These are phyloP conservation scores for Ilyonectria sp. DNA, from an alignment of 2,329 filamentous ascomycete species.

Conservation along the genomic window DNA sequence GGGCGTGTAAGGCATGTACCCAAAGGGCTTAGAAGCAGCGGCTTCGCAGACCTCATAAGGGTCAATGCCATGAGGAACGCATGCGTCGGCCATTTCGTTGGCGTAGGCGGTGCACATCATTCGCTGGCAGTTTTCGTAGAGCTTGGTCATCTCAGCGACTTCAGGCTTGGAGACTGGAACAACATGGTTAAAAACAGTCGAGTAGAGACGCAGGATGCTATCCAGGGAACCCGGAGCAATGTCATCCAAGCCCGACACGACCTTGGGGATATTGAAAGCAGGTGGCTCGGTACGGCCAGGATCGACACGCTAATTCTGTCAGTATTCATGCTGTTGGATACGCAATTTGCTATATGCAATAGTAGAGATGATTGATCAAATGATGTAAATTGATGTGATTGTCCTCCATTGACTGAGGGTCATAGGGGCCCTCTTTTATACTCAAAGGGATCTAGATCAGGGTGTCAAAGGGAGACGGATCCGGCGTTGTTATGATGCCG, in stretches of 20 bases:
- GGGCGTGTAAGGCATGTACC: slow-evolving; percentile 63
- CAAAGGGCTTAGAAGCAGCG: slow-evolving; percentile 66
- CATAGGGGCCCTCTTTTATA: no score
- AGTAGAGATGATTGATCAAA: no score
- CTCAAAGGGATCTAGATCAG: no score
- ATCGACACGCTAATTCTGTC: slow-evolving; percentile 59
- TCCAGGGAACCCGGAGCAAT: slow-evolving; percentile 60
- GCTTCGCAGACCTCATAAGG: slow-evolving; percentile 64
- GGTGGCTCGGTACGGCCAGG: slow-evolving; percentile 62
- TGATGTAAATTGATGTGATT: no score
- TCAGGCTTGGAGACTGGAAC: slow-evolving; percentile 65
- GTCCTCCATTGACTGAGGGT: no score
- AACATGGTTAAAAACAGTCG: slow-evolving; percentile 59
- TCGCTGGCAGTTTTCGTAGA: slow-evolving; percentile 70
- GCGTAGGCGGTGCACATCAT: slow-evolving; percentile 68
- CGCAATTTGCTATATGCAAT: no score
- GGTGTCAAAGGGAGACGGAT: no score
- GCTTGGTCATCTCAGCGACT: slow-evolving; percentile 70
- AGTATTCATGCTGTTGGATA: no score
- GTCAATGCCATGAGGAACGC: slow-evolving; percentile 59
- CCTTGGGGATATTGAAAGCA: slow-evolving; percentile 62
- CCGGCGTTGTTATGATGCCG: no score
- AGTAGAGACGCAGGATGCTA: slow-evolving; percentile 60
- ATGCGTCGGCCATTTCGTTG: slow-evolving; percentile 70
- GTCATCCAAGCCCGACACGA: slow-evolving; percentile 66